These are phyloP conservation scores for Aspergillus glaucus DNA, from an alignment of 2,329 filamentous ascomycete genomes.

Conservation along the genomic window DNA sequence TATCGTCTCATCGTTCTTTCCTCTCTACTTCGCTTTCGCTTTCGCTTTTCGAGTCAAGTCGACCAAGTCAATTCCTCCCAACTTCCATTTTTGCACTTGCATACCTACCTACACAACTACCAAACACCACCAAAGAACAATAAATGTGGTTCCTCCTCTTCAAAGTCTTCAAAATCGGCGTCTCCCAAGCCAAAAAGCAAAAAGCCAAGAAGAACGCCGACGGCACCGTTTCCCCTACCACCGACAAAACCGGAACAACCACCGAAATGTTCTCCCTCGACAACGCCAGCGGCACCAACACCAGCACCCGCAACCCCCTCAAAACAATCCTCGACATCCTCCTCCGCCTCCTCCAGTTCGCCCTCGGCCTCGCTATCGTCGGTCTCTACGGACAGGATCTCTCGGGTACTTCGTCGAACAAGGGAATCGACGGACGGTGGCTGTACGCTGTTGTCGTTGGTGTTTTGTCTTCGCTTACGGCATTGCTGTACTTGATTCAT, in stretches of 20 bases:
- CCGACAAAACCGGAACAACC: conserved; percentile 9
- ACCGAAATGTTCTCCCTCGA: conserved; percentile 3
- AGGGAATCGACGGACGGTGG: conserved; percentile 45
- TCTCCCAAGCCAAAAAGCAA: conserved; percentile 25
- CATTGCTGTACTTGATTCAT: conserved; percentile 60
- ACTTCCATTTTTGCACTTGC: neutral
- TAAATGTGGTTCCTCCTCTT: conserved; percentile 25
- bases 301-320: conserved; percentile 9
- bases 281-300: conserved; percentile 13
- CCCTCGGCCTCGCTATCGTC: conserved; percentile 68
- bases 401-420: conserved; percentile 49
- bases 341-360: conserved; percentile 70
- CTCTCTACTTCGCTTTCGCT: neutral
- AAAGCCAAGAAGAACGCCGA: conserved; percentile 18
- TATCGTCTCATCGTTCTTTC: neutral
- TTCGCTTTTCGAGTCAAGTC: too few relatives aligned
- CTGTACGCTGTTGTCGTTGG: conserved; percentile 70
- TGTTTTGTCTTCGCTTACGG: conserved; percentile 58
- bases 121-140: conserved; percentile 5
- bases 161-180: conserved; percentile 23
- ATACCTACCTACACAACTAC: neutral
- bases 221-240: neutral
- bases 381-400: conserved; percentile 73
- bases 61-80: too few relatives aligned
- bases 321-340: conserved; percentile 25